phyloP scores from a whole-genome alignment of 331 rosid species.

The Malus hybrid region DNA sequence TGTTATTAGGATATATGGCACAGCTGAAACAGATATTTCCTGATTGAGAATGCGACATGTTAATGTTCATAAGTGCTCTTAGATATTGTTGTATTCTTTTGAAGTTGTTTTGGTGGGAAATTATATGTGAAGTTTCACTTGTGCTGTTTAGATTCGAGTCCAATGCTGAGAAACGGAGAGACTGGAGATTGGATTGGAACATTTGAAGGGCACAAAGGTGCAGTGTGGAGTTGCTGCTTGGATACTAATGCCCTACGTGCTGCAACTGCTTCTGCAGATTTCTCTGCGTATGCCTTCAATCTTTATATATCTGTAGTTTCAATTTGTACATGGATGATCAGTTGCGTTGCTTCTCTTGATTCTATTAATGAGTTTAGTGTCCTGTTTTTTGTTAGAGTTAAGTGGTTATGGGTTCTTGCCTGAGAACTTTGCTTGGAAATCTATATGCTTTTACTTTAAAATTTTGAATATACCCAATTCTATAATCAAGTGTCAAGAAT shows the following conservation, averaged over 20 bases:
- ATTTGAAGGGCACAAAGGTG: slow-evolving; percentile 98
- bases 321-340: not conserved
- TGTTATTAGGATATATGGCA: not conserved
- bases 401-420: too few species aligned
- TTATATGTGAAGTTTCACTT: slow-evolving; percentile 3
- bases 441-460: too few species aligned
- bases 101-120: not conserved
- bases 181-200: slow-evolving; percentile 99
- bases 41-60: not conserved
- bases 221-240: slow-evolving; percentile 99
- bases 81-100: not conserved
- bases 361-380: not conserved
- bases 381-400: not conserved
- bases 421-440: too few species aligned
- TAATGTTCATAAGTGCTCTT: not conserved
- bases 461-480: too few species aligned
- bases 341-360: not conserved
- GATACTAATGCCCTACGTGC: slow-evolving; percentile 92
- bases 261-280: slow-evolving; percentile 97
- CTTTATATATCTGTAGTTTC: not conserved
- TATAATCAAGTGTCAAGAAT: too few species aligned
- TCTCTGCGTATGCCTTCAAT: slow-evolving; percentile 62
- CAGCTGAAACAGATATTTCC: not conserved
- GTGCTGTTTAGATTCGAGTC: slow-evolving; percentile 64
- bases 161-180: slow-evolving; percentile 97